Evolutionary conservation across 2,329 filamentous ascomycete species (phyloP).

Genomic region (Fusarium avenaceum): DNA sequence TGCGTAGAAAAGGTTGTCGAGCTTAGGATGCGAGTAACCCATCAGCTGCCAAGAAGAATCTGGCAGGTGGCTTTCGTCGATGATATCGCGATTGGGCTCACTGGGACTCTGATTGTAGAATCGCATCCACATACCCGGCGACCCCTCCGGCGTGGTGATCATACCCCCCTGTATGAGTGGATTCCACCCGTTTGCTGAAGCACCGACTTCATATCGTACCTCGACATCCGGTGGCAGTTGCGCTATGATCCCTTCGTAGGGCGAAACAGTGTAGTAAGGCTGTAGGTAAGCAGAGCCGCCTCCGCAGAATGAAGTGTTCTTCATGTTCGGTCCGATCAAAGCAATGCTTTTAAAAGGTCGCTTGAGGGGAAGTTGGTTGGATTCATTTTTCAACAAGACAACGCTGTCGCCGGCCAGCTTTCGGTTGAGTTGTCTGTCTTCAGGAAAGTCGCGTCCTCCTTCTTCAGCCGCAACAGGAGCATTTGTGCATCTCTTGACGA

Average conservation of each 20-base stretch:
- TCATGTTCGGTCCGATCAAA: slow-evolving; percentile 5
- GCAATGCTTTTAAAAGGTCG: neutral
- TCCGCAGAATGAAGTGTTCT: slow-evolving; percentile 2
- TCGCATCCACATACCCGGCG: neutral
- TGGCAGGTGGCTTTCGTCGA: neutral
- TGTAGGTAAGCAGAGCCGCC: slow-evolving; percentile 1
- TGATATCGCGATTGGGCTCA: neutral
- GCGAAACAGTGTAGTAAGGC: slow-evolving; percentile 10
- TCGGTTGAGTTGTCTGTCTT: slow-evolving; percentile 2
- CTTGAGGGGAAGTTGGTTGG: neutral
- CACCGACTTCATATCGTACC: neutral
- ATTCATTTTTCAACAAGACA: neutral
- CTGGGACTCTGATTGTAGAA: neutral
- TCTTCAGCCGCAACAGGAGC: neutral
- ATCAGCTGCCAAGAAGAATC: neutral
- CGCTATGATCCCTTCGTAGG: neutral
- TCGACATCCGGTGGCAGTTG: neutral
- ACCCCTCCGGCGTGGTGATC: neutral
- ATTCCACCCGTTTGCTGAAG: neutral
- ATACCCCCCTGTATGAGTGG: neutral
- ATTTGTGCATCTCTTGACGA: neutral
- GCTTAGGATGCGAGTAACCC: neutral
- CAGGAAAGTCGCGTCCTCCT: neutral
- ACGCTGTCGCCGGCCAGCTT: slow-evolving; percentile 1
- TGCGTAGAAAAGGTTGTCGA: neutral